Base-by-base conservation (phyloP, 495 filamentous ascomycete species). In the Penicillium riverlandense region DNA sequence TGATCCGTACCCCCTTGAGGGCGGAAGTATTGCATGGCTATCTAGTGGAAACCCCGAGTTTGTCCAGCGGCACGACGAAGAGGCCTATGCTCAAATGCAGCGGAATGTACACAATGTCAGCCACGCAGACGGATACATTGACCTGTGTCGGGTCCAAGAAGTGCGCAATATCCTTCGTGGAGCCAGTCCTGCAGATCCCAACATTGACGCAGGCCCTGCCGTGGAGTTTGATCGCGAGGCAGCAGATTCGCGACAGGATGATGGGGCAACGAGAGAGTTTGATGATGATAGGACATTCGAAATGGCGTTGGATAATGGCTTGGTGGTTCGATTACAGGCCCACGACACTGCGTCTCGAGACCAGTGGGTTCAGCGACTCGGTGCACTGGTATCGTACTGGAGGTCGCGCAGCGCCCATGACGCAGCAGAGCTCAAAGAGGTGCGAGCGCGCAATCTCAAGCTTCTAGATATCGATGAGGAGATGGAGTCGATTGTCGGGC, bases 391-490 rank as follows among this genome's bases (percentile, higher is more conserved):
- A 11, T 73, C 66, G 27, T 88, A 87, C 62, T 88, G 84, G 84
- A 80, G 73, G 41, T 52, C 55, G n/a, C 76, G 84, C 40, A 63
- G 65, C 11, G 63, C 64, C 14, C 67, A 69, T 12, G 84, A 88
- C 57, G 67, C 78, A 35, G 61, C 57, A 1, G 70, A 82, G 35
- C 66, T 79, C 35, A 79, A 80, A 45, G 60, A 55, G 15, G 72
- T 79, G 4, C 75, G 83, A 6, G 59, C 69, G 37, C 63, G 63
- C n/a, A 88, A 88, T 41, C 66, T 86, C 15, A 62, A 74, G n/a
- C 57, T 74, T 11, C 63, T 88, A 32, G 72, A 76, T 37, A 82
- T 88, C 39, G 84, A 88, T 48, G 84, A 88, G 53, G 77, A 83
- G 45, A 72, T 76, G 54, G 84, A 88, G 58, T 80, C 84, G 2